phyloP scores from a whole-genome alignment of 1,139 yeast species.

The Pichia sp. region DNA sequence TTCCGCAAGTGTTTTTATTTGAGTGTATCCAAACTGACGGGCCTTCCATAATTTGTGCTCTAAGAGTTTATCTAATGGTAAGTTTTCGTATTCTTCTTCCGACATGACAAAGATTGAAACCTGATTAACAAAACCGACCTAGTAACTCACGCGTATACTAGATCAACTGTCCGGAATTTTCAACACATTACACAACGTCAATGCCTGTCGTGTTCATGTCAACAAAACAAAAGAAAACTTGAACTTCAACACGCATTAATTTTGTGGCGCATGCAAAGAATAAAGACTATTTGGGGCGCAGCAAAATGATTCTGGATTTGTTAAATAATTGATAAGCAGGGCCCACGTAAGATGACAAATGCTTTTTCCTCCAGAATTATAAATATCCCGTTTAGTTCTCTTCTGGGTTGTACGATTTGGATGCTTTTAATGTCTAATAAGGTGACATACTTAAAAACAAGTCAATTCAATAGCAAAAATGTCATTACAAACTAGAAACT shows the following conservation, averaged over 20 bases:
- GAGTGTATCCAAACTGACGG: constrained; percentile 74
- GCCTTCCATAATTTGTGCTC: constrained; percentile 64
- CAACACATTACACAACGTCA: too few species aligned
- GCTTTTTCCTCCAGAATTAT: background rate
- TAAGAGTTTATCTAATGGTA: constrained; percentile 63
- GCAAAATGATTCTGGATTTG: background rate
- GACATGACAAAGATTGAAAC: too few species aligned
- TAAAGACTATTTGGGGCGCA: background rate
- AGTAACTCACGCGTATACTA: too few species aligned
- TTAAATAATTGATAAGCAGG: background rate
- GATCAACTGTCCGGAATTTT: too few species aligned
- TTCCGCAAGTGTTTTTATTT: constrained; percentile 48
- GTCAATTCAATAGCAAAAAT: constrained; percentile 9
- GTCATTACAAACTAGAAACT: constrained; percentile 41
- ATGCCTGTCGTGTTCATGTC: too few species aligned
- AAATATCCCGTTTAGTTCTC: too few species aligned
- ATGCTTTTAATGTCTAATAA: too few species aligned
- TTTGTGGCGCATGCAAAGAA: background rate
- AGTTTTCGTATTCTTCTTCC: constrained; percentile 35
- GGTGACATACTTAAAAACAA: too few species aligned
- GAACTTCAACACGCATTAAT: too few species aligned
- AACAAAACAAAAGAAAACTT: background rate
- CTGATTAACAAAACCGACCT: too few species aligned
- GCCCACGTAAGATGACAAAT: background rate
- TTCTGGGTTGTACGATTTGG: too few species aligned